Percentiles rank a stretch among this genome's conserved stretches.
These are phyloP conservation scores for Botrytis pseudocinerea DNA, from an alignment of 2,329 filamentous ascomycete genomes.

Conservation along the genomic window DNA sequence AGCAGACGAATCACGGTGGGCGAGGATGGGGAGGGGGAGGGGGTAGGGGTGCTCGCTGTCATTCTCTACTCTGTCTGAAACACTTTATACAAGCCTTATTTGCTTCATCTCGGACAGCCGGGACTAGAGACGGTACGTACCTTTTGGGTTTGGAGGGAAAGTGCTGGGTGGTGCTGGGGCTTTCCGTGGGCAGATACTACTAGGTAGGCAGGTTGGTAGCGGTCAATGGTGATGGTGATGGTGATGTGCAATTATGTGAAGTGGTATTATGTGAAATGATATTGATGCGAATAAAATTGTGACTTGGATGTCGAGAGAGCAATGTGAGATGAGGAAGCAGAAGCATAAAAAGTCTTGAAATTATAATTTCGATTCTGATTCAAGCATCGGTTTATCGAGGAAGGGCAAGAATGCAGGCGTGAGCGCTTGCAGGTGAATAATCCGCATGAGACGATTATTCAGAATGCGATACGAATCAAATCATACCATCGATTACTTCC, in stretches of 20 bases:
- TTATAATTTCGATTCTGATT: background rate
- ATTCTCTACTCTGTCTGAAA: background rate
- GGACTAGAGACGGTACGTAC: background rate
- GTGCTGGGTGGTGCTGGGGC: too few relatives aligned
- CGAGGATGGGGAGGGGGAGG: background rate
- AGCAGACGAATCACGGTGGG: background rate
- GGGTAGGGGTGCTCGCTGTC: background rate
- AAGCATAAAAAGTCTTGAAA: background rate
- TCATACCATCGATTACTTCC: background rate
- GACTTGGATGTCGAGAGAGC: background rate
- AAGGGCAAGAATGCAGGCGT: background rate
- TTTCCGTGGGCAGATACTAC: background rate
- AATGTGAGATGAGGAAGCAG: background rate
- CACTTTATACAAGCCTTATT: background rate
- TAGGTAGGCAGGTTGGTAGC: background rate
- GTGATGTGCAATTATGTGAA: background rate
- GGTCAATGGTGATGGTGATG: background rate
- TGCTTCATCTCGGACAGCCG: slow-evolving; percentile 4
- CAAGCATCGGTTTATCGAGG: background rate
- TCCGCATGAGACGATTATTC: background rate
- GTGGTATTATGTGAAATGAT: background rate
- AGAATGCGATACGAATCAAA: background rate
- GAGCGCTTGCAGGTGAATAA: background rate
- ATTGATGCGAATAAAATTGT: background rate
- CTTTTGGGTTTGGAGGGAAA: background rate